A percentile compares a stretch with the other conserved stretches of the same genome.
Evolutionary conservation across 768 basidiomycete genomes (phyloP).

Genomic region (Mycena belliarum): DNA sequence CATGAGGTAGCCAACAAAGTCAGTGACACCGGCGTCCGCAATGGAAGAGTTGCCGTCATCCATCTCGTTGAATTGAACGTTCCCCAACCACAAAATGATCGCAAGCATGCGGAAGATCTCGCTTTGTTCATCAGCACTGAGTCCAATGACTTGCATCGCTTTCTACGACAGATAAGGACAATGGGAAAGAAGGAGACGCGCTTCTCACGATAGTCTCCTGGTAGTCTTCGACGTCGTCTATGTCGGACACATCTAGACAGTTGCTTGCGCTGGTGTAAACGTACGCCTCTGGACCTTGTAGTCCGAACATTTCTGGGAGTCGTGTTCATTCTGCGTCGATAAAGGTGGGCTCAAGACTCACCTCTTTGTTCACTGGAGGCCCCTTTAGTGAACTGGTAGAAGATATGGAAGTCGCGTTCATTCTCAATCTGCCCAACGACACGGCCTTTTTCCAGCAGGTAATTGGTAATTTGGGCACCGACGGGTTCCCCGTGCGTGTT

Average conservation of each 20-base stretch:
- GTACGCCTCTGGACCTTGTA: constrained; percentile 96
- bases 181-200: neutral
- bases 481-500: constrained; percentile 90
- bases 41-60: constrained; percentile 88
- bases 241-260: constrained; percentile 87
- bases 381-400: constrained; percentile 98
- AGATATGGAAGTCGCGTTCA: constrained; percentile 98
- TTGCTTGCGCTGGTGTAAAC: constrained; percentile 91
- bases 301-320: constrained; percentile 80
- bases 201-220: constrained; percentile 78
- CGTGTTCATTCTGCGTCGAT: constrained; percentile 8
- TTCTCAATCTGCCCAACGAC: constrained; percentile 96
- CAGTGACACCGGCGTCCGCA: constrained; percentile 83
- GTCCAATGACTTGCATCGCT: constrained; percentile 92
- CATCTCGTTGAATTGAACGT: constrained; percentile 85
- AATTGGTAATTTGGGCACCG: constrained; percentile 98
- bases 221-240: constrained; percentile 88
- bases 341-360: constrained; percentile 33
- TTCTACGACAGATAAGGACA: constrained; percentile 46
- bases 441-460: constrained; percentile 93
- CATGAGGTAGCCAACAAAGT: constrained; percentile 94
- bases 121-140: constrained; percentile 80
- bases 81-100: constrained; percentile 92
- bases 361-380: constrained; percentile 89
- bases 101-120: constrained; percentile 95